A percentile compares a stretch with the other conserved stretches of the same genome.
These are phyloP conservation scores for Ophiocordyceps robertsii DNA, from an alignment of 2,329 filamentous ascomycete genomes.

Conservation along the genomic window DNA sequence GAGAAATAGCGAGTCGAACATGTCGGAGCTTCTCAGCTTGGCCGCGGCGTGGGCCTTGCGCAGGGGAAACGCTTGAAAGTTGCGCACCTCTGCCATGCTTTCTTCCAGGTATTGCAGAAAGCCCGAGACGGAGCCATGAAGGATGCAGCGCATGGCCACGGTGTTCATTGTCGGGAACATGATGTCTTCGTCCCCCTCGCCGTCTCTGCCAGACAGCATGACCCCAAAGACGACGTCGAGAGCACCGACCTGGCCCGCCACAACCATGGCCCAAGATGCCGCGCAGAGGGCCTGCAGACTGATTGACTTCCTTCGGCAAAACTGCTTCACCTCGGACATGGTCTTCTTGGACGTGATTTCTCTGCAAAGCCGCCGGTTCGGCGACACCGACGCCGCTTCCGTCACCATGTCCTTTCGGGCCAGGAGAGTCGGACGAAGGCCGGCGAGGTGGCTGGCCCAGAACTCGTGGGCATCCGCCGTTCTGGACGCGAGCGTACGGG, in stretches of 20 bases:
- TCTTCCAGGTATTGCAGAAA: constrained; percentile 65
- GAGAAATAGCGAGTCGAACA: constrained; percentile 46
- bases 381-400: not conserved
- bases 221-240: constrained; percentile 74
- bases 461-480: constrained; percentile 31
- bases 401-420: not conserved
- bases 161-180: constrained; percentile 93
- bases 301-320: constrained; percentile 55
- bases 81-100: constrained; percentile 49
- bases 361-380: constrained; percentile 2
- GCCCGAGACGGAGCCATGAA: constrained; percentile 52
- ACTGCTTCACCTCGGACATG: constrained; percentile 20
- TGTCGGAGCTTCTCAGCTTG: constrained; percentile 17
- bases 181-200: constrained; percentile 49
- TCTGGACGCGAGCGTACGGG: constrained; percentile 7
- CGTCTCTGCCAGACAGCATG: constrained; percentile 74
- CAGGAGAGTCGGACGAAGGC: constrained; percentile 24
- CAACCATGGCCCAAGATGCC: constrained; percentile 58
- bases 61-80: constrained; percentile 66
- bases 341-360: constrained; percentile 5
- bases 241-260: constrained; percentile 47
- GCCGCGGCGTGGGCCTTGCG: constrained; percentile 45
- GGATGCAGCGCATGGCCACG: constrained; percentile 55
- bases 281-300: constrained; percentile 67
- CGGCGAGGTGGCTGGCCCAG: constrained; percentile 57